These are phyloP conservation scores for Taphrina pruni DNA, from an alignment of 1,139 yeast species.

Conservation along the genomic window DNA sequence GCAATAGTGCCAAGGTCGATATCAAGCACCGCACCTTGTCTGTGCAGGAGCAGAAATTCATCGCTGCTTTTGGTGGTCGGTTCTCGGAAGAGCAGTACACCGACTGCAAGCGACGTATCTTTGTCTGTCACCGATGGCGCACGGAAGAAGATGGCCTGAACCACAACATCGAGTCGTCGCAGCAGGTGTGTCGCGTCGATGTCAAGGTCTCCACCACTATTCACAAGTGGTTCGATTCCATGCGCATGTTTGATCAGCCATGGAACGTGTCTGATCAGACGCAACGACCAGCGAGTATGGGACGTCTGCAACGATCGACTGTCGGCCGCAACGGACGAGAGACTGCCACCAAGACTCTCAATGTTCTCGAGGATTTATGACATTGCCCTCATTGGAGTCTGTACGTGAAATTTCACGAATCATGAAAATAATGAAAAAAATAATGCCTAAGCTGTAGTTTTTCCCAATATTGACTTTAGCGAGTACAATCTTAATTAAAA, in stretches of 20 bases:
- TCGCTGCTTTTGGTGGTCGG: constrained; percentile 9
- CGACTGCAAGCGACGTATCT: constrained; percentile 18
- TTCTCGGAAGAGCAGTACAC: constrained; percentile 19
- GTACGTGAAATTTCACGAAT: neutral
- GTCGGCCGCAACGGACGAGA: constrained; percentile 12
- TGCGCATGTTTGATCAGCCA: constrained; percentile 15
- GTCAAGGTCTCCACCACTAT: constrained; percentile 18
- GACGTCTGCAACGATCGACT: constrained; percentile 1
- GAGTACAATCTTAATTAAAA: neutral
- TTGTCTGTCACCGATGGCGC: constrained; percentile 27
- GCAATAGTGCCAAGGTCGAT: neutral
- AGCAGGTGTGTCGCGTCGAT: constrained; percentile 13
- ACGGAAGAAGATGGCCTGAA: constrained; percentile 18
- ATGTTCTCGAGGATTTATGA: constrained; percentile 6
- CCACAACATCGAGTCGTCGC: constrained; percentile 20
- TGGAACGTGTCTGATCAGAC: constrained; percentile 5
- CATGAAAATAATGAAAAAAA: neutral
- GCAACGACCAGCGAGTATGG: constrained; percentile 1
- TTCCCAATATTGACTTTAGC: neutral
- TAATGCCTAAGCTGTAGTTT: neutral
- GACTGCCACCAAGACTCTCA: neutral
- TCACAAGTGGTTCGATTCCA: constrained; percentile 27
- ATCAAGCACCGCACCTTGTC: constrained; percentile 1
- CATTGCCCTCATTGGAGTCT: neutral
- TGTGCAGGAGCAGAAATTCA: constrained; percentile 8